Evolutionary conservation across 495 filamentous ascomycete species (phyloP), one percentile per base, ranked within the genome.

Genomic region (Ascodesmis nigricans): DNA sequence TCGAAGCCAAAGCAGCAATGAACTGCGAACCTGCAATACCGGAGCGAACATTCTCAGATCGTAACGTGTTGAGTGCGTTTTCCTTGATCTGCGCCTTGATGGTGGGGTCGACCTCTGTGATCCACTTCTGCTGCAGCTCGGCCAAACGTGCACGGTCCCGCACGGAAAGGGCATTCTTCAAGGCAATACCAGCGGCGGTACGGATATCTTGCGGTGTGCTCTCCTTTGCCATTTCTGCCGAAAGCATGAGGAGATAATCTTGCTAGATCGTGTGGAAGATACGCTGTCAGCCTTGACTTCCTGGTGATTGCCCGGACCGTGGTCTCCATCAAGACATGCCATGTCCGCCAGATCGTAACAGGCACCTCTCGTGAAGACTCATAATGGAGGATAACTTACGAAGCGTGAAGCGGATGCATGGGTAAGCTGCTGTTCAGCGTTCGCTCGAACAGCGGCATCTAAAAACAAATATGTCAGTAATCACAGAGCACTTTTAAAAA

Each of bases 151-250:
- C 60, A 49, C 70, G 72, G 55, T 97, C 90, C 59, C 84, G 78
- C 40, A 83, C 77, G 32, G 76, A 76, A 57, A 97, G 91, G 46
- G 87, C 71, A 62, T 97, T 97, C 62, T 97, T 97, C 49, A 97
- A 58, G 30, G 84, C 82, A 45, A 97, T 69, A 75, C 81, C 87
- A 38, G 87, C 87, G 36, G 87, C 83, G 35, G 73, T 71, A 64
- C 87, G 73, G 46, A 92, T 79, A 55, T 77, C 74, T 28, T 77
- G 60, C 41, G 78, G 66, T 44, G 75, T 69, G 36, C 67, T 65
- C 44, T 95, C 90, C 59, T 91, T 92, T 46, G 83, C 83, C 43
- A 97, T 71, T 55, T 87, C 80, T 58, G 78, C 71, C 33, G 78
- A 80, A 45, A 97, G 75, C 36, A 82, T 87, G 42, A 71, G 64